Evolutionary conservation across 2,329 filamentous ascomycete species (phyloP).

Genomic region (Nakataea oryzae): DNA sequence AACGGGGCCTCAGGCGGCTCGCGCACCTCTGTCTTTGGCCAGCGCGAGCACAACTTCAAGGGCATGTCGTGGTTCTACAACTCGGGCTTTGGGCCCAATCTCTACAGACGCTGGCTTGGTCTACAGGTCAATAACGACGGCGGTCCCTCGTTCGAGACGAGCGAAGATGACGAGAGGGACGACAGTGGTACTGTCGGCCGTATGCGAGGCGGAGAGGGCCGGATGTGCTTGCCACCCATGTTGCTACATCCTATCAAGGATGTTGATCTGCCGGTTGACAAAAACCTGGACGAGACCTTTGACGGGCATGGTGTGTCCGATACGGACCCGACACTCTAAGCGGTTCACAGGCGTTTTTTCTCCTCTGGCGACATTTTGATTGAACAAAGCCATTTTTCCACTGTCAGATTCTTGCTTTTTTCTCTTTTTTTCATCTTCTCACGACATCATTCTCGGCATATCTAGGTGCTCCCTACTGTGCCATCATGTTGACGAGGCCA

Average conservation of each 20-base stretch:
- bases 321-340: slow-evolving; percentile 37
- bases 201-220: slow-evolving; percentile 61
- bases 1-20: slow-evolving; percentile 68
- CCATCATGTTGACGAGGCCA: background rate
- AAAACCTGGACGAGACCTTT: slow-evolving; percentile 35
- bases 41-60: slow-evolving; percentile 79
- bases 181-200: slow-evolving; percentile 31
- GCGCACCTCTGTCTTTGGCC: slow-evolving; percentile 64
- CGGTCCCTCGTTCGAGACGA: slow-evolving; percentile 64
- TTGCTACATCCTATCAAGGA: slow-evolving; percentile 81
- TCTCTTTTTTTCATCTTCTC: background rate
- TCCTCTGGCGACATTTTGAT: background rate
- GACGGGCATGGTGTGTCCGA: slow-evolving; percentile 32
- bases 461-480: too few relatives aligned
- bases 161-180: slow-evolving; percentile 39
- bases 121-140: slow-evolving; percentile 69
- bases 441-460: too few relatives aligned
- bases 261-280: slow-evolving; percentile 55
- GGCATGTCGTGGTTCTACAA: slow-evolving; percentile 92
- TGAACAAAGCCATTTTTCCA: background rate
- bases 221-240: slow-evolving; percentile 89
- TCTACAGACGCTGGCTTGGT: slow-evolving; percentile 82
- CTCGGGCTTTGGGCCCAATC: slow-evolving; percentile 65
- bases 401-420: background rate
- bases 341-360: background rate